These are phyloP conservation scores for Cladophialophora exuberans DNA, from an alignment of 2,329 filamentous ascomycete genomes.

Conservation along the genomic window DNA sequence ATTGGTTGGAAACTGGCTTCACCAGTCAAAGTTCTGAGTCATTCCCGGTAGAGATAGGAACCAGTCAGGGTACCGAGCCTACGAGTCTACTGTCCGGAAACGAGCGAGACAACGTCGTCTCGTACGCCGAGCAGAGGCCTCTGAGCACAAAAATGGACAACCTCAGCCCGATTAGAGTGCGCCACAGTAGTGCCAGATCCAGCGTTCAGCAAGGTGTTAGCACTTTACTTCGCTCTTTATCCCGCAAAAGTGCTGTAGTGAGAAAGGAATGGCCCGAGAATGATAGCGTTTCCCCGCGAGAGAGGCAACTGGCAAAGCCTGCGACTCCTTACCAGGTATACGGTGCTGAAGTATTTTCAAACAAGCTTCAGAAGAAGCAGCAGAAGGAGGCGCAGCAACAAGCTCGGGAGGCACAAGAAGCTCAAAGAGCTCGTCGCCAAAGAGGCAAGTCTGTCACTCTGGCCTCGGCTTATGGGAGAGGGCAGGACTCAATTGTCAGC, in stretches of 20 bases:
- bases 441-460: constrained; percentile 21
- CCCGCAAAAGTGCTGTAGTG: constrained; percentile 8
- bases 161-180: constrained; percentile 1
- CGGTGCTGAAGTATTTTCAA: constrained; percentile 41
- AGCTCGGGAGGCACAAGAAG: constrained; percentile 1
- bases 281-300: constrained; percentile 7
- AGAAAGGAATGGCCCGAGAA: neutral
- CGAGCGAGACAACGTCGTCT: constrained; percentile 36
- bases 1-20: constrained; percentile 22
- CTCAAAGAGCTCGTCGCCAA: constrained; percentile 4
- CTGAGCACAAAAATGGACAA: constrained; percentile 16
- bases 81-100: constrained; percentile 6
- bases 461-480: constrained; percentile 25
- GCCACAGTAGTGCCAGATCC: constrained; percentile 15
- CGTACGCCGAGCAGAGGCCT: constrained; percentile 17
- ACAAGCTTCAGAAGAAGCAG: constrained; percentile 30
- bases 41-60: neutral
- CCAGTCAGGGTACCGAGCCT: neutral
- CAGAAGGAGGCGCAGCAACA: constrained; percentile 10
- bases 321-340: constrained; percentile 44
- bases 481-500: constrained; percentile 28
- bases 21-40: constrained; percentile 13
- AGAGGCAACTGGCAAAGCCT: constrained; percentile 39
- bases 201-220: constrained; percentile 27
- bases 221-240: constrained; percentile 21